Evolutionary conservation across 371 early-diverging fungal genomes (phyloP), one percentile per base, ranked within the genome.

Genomic region (Circinella umbellata): DNA sequence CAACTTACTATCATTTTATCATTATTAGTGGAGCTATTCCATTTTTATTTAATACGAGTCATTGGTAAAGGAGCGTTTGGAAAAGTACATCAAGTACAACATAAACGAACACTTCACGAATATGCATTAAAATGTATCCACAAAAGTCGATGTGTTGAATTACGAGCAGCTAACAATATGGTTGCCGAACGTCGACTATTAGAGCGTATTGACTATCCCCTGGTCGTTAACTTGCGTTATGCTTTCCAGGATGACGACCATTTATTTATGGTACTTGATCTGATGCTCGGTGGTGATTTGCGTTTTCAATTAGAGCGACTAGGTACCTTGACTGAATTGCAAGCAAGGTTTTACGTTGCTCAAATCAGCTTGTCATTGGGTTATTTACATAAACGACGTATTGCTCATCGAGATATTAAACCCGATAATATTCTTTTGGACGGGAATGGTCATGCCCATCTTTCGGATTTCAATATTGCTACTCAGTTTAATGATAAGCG

Each of bases 381-480:
- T 61, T 91, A 94, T 66, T 74, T 95, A 35, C 95, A 94, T 73
- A 51, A 71, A 18, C 72, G 83, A 38, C 63, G 77, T 3, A 88
- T 91, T 67, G 84, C 87, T 64, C 91, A 90, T 69, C 76, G 89
- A 89, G 99, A 99, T 81, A 91, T 99, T 72, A 99, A 99, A 73
- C 99, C 99, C 1, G 99, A 98, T 76, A 99, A 99, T 79, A 91
- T 98, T 68, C 82, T 99, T 67, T 92, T 90, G 15, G 95, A 95
- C 67, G 87, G 82, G 42, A 79, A 86, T 36, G 96, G 96, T 35
- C 94, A 96, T 68, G 91, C 90, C 4, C 93, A 94, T 68, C 77
- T 96, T 55, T 91, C 94, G 1, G 96, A 97, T 77, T 97, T 97
- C 70, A 94, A 94, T 73, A 89, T 93, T 75, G 94, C 93, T 6